Base-by-base conservation (phyloP, 139 green algal genomes). In the Nannochloris sp. region DNA sequence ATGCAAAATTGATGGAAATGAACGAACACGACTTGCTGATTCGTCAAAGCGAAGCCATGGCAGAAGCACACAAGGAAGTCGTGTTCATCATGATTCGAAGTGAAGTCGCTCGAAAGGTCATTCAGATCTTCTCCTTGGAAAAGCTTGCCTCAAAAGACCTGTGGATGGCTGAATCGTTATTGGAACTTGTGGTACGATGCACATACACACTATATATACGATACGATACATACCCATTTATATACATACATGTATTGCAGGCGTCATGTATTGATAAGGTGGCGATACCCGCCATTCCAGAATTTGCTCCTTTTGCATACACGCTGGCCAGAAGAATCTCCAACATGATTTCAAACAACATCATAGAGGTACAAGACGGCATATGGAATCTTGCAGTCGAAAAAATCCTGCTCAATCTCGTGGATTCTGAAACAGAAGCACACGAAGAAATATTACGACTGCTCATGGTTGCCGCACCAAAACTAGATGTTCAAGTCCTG, bases 371-470 rank as follows among this genome's bases (percentile, higher is more conserved):
- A 40, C 10, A 16, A 20, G 13, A 58, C 36, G 16, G 17, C 1
- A 43, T 91, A 11, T 91, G 84, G 84, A 29, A 55, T 28, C 51
- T 76, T 17, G 76, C 74, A 1, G 76, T 91, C 44, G 84, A 91
- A 49, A 49, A 62, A 44, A 50, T 89, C 6, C 68, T 88, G 14
- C 11, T 91, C 9, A 59, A 64, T 45, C 55, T 76, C 2, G 79
- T 86, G 6, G 82, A 86, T 37, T 71, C 77, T 6, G 79, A 84
- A 49, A 81, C 76, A 45, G 36, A 89, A 77, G 78, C 82, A 56
- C 85, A 91, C 43, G 77, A 87, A 63, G 81, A 90, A 76, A 76
- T 90, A 30, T 63, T 91, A 67, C 79, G 79, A 17, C 69, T 91
- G 67, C 70, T 91, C 67, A 72, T 84, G 59, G 79, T 68, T 2